Base-by-base conservation (phyloP, 176 grass and related monocot species). In the Ananas comosus region DNA sequence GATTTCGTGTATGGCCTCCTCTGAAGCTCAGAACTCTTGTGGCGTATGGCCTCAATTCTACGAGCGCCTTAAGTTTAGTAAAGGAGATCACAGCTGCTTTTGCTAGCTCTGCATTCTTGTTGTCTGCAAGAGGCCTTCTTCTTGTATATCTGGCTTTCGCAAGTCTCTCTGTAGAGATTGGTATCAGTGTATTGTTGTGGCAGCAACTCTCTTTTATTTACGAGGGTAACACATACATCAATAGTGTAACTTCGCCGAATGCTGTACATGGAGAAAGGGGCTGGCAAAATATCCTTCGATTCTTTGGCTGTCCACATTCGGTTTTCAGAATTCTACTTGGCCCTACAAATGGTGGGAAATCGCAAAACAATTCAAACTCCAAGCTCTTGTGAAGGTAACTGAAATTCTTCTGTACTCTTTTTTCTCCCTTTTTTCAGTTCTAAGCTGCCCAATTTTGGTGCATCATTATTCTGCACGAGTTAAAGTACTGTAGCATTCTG, bases 141-240 rank as follows among this genome's bases (percentile, higher is more conserved):
- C 80, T 92, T 49, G 51, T 93, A 71, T 97, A 97, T 85, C 80
- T 97, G 68, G 77, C 89, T 33, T 97, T 97, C 70, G 89, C 94
- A 56, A 85, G 82, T 79, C 49, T 97, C n/a, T 86, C 89, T 5
- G 84, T 93, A 12, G 91, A 92, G 74, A 86, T 86, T 64, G 94
- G 94, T 67, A 88, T 97, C 33, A 61, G 67, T 59, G 81, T 90
- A 16, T 83, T 97, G 23, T 66, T 97, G 74, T 97, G 82, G 71
- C 94, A 97, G 71, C 94, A 97, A 80, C 82, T 97, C 70, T 87
- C 80, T 74, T 97, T 78, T 50, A 88, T 97, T 74, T 97, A 97
- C 13, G 74, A 90, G 57, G 94, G 94, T 70, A 89, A 87, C 74
- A 93, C 89, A 52, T 97, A 90, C 70, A 76, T 97, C 48, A 85